Evolutionary conservation across 2,329 filamentous ascomycete species (phyloP), one percentile per base, ranked within the genome.

Genomic region (Colletotrichum simmondsii): DNA sequence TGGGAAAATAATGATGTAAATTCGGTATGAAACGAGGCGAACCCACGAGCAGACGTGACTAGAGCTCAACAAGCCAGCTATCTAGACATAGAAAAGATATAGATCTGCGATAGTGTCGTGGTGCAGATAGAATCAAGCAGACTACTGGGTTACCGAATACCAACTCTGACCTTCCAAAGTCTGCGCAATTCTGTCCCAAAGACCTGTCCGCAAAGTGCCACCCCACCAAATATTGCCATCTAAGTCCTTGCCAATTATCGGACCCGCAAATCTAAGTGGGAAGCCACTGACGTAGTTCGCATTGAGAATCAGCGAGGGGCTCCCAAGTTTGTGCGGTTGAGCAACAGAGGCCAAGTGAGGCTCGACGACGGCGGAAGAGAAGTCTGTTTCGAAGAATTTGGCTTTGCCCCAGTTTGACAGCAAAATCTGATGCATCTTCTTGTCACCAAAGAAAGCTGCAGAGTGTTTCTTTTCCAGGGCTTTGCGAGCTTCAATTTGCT

Each of bases 361-460:
- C 10, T 52, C 61, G n/a, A 80, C 24, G 8, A 79, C 75, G 1
- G 79, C 80, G 1, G 76, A 60, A 5, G 78, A 79, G 64, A 86
- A 85, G 73, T 86, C 82, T 2, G 72, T 65, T 1, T 79, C 74
- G 57, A 79, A 81, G n/a, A 85, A 75, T 32, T 79, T 75, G 1
- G 77, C 81, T 61, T 80, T 80, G 5, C 79, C 76, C 81, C 82
- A 84, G 71, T 86, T 86, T 6, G 78, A 81, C 32, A 81, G 77
- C 0, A 74, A 65, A 14, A 86, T 52, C 5, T 85, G 75, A 5
- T 80, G 30, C 46, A 78, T 77, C 24, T 77, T 73, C 0, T 80
- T 42, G 10, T 80, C 77, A 4, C 84, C 81, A 42, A 78, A 81
- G 1, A 80, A 8, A 1, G 80, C 32, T 0, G 75, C 66, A 1